Conservation (phyloP, 1,284 basidiomycete species). For the Fomitopsis palustris region DNA sequence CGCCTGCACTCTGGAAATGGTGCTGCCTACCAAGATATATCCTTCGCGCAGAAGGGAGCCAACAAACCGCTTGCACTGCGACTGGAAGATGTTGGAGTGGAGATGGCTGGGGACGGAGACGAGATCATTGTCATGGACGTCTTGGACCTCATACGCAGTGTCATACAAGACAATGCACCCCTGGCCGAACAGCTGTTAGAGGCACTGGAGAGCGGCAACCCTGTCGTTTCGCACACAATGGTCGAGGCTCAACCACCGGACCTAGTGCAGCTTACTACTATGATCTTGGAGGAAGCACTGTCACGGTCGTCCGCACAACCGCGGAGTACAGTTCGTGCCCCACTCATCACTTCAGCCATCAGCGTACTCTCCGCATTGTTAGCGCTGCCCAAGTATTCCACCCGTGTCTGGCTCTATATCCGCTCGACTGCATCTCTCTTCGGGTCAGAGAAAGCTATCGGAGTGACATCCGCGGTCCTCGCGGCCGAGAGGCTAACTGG, state of each 20-base stretch:
- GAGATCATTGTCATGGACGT: constrained; percentile 66
- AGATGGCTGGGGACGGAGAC: constrained; percentile 51
- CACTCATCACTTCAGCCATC: constrained; percentile 77
- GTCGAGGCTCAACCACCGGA: constrained; percentile 54
- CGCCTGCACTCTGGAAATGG: constrained; percentile 34
- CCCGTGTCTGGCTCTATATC: constrained; percentile 82
- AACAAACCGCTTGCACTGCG: constrained; percentile 42
- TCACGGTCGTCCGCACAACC: constrained; percentile 47
- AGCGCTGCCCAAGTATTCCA: constrained; percentile 69
- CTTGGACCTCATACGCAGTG: constrained; percentile 74
- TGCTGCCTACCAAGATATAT: constrained; percentile 46
- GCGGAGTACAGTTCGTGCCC: constrained; percentile 42
- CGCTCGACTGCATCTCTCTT: constrained; percentile 77
- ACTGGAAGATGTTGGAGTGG: constrained; percentile 69
- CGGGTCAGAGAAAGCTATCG: constrained; percentile 53
- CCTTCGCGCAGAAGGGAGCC: constrained; percentile 40
- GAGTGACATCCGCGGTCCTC: constrained; percentile 63
- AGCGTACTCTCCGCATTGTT: constrained; percentile 78
- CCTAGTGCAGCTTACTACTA: constrained; percentile 76
- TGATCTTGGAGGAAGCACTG: constrained; percentile 81
- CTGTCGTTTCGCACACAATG: constrained; percentile 49
- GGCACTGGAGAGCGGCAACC: constrained; percentile 55
- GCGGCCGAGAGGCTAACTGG: constrained; percentile 70
- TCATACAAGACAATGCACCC: constrained; percentile 65
- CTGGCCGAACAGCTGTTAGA: constrained; percentile 66